phyloP scores from a whole-genome alignment of 805 yeast genomes.

The Candida peoriensis region DNA sequence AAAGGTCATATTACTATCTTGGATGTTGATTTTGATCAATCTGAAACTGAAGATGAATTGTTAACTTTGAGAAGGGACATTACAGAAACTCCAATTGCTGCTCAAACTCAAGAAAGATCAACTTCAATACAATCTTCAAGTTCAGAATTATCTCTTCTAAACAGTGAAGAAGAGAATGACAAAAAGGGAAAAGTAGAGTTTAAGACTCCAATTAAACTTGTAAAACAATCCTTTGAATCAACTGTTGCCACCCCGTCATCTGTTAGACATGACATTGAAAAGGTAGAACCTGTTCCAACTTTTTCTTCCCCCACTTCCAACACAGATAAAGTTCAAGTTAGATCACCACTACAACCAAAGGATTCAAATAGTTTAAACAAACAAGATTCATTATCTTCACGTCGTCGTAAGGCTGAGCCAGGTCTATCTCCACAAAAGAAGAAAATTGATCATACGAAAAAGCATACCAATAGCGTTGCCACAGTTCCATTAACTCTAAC shows the following conservation, averaged over 20 bases:
- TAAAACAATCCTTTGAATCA: slow-evolving; percentile 3
- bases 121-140: background rate
- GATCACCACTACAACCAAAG: slow-evolving; percentile 13
- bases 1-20: slow-evolving; percentile 57
- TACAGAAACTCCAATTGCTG: background rate
- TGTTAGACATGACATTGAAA: background rate
- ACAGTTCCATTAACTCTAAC: slow-evolving; percentile 2
- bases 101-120: slow-evolving; percentile 9
- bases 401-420: slow-evolving; percentile 28
- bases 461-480: slow-evolving; percentile 1
- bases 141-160: slow-evolving; percentile 6
- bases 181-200: background rate
- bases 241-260: slow-evolving; percentile 11
- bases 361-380: slow-evolving; percentile 16
- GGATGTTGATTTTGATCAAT: slow-evolving; percentile 42
- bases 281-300: background rate
- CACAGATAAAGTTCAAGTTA: background rate
- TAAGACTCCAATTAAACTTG: slow-evolving; percentile 6
- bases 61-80: slow-evolving; percentile 20
- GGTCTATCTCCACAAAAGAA: slow-evolving; percentile 26
- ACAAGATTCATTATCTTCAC: slow-evolving; percentile 10
- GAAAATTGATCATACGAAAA: slow-evolving; percentile 15
- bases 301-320: background rate
- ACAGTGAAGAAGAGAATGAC: slow-evolving; percentile 1
- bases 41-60: slow-evolving; percentile 34